Conservation (phyloP, 805 yeast species). For the Ogataea neopini region DNA sequence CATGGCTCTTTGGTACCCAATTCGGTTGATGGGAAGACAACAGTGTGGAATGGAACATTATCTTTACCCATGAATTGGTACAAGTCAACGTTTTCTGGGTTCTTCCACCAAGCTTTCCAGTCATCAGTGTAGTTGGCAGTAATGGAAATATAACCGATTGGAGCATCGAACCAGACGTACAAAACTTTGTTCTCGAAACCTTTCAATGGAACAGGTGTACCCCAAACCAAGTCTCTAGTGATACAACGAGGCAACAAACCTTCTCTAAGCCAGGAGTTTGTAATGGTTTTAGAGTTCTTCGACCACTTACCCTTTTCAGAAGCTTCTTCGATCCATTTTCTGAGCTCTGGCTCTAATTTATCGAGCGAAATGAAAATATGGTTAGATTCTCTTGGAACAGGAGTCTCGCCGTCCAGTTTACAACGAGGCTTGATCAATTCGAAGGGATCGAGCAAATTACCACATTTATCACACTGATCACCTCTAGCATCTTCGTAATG, state of each 20-base stretch:
- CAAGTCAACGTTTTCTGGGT: slow-evolving; percentile 83
- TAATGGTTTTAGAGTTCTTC: slow-evolving; percentile 83
- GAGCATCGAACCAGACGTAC: slow-evolving; percentile 99
- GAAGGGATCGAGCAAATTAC: slow-evolving; percentile 82
- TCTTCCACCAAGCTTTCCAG: slow-evolving; percentile 94
- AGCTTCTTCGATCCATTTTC: slow-evolving; percentile 69
- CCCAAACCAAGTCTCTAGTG: slow-evolving; percentile 97
- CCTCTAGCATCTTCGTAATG: slow-evolving; percentile 97
- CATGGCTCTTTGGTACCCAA: slow-evolving; percentile 86
- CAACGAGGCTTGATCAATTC: slow-evolving; percentile 95
- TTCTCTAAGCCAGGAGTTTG: slow-evolving; percentile 90
- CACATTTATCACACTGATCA: slow-evolving; percentile 98
- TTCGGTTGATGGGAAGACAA: slow-evolving; percentile 92
- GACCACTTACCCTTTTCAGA: slow-evolving; percentile 85
- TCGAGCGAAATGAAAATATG: slow-evolving; percentile 85
- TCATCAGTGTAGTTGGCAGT: slow-evolving; percentile 85
- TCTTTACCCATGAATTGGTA: slow-evolving; percentile 99
- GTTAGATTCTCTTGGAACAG: slow-evolving; percentile 76
- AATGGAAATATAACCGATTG: slow-evolving; percentile 94
- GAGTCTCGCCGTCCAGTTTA: slow-evolving; percentile 83
- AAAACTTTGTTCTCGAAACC: slow-evolving; percentile 86
- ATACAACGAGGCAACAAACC: slow-evolving; percentile 94
- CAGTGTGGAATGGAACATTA: slow-evolving; percentile 98
- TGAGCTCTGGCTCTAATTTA: slow-evolving; percentile 75
- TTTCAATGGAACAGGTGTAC: slow-evolving; percentile 94